These are phyloP conservation scores for Phyllachora maydis DNA, from an alignment of 2,329 filamentous ascomycete genomes.

Conservation along the genomic window DNA sequence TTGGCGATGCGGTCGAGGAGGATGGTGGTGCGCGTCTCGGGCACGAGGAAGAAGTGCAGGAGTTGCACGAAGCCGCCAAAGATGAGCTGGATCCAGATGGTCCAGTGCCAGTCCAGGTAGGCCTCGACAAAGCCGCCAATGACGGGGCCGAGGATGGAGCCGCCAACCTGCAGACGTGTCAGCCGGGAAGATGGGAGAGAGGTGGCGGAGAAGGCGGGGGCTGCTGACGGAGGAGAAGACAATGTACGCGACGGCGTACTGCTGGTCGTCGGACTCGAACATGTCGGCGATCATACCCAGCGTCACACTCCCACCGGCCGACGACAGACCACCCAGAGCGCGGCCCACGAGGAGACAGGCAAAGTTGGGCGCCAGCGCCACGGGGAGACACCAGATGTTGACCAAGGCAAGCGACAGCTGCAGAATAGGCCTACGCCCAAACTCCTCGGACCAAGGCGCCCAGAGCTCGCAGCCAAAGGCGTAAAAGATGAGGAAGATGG, in stretches of 20 bases:
- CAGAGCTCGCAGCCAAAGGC: slow-evolving; percentile 76
- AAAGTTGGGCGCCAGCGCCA: slow-evolving; percentile 55
- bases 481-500: slow-evolving; percentile 61
- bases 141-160: slow-evolving; percentile 56
- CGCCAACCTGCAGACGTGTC: too few relatives aligned
- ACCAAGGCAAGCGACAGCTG: slow-evolving; percentile 55
- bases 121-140: slow-evolving; percentile 58
- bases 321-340: slow-evolving; percentile 47
- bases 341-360: slow-evolving; percentile 49
- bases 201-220: too few relatives aligned
- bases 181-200: too few relatives aligned
- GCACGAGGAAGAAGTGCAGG: slow-evolving; percentile 49
- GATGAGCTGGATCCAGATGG: slow-evolving; percentile 70
- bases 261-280: slow-evolving; percentile 49
- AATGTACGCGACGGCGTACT: slow-evolving; percentile 56
- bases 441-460: slow-evolving; percentile 74
- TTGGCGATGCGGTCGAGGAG: slow-evolving; percentile 67
- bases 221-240: slow-evolving; percentile 66
- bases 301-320: slow-evolving; percentile 53
- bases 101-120: slow-evolving; percentile 43
- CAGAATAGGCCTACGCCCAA: slow-evolving; percentile 57
- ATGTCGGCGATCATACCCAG: slow-evolving; percentile 58
- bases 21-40: slow-evolving; percentile 58
- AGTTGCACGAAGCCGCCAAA: slow-evolving; percentile 50
- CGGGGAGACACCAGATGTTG: slow-evolving; percentile 57